phyloP scores from a whole-genome alignment of 176 grass and related monocot genomes.

The Oryza nivara region DNA sequence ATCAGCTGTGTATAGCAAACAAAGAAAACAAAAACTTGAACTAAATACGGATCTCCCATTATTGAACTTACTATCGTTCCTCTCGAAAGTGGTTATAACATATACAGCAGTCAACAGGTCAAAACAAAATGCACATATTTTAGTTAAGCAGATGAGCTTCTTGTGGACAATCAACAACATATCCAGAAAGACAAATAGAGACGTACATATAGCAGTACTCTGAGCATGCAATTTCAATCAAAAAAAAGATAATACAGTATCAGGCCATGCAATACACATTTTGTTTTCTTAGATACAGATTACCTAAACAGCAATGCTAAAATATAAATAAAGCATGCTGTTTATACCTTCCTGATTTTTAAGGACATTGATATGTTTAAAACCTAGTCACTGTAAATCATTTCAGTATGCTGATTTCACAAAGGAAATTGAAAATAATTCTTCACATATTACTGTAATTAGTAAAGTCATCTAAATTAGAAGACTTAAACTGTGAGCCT shows the following conservation, averaged over 20 bases:
- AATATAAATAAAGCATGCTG: conserved; percentile 18
- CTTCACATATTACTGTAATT: not conserved
- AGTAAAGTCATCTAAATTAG: not conserved
- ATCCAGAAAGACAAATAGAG: not conserved
- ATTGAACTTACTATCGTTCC: conserved; percentile 5
- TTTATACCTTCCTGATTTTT: not conserved
- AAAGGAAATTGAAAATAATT: not conserved
- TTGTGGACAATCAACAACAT: not conserved
- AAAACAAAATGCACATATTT: not conserved
- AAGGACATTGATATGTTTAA: not conserved
- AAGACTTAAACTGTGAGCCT: not conserved
- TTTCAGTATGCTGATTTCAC: conserved; percentile 20
- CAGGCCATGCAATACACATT: not conserved
- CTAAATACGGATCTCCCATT: not conserved
- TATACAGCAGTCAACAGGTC: not conserved
- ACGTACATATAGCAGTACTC: not conserved
- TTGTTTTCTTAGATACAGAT: not conserved
- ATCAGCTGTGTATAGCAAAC: not conserved
- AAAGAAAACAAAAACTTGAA: not conserved
- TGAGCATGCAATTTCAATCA: not conserved
- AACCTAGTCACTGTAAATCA: not conserved
- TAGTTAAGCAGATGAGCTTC: conserved; percentile 6
- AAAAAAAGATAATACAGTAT: not conserved
- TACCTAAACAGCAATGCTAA: not conserved
- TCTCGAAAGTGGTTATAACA: conserved; percentile 1